Evolutionary conservation across 2,329 filamentous ascomycete genomes (phyloP), one percentile per base, ranked within the genome.

Genomic region (Endoconidiophora laricicola): DNA sequence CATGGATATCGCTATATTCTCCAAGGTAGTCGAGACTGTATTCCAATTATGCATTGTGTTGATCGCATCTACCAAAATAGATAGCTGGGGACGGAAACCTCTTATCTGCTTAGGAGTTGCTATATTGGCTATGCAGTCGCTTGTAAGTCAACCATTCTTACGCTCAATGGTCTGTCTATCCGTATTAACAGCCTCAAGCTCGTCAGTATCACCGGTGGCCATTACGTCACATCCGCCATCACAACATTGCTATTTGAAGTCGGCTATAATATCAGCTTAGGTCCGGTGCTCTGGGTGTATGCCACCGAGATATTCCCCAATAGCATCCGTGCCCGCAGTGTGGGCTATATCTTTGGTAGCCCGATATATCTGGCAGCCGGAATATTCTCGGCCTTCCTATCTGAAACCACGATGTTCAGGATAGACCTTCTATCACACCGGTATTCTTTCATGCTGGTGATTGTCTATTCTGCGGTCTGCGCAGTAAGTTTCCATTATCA

Each of bases 291-390:
- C 0, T 78, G 74, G 74, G 71, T 78, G 0, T 78, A 78, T 54
- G 71, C 71, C n/a, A 68, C 72, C 0, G 74, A 78, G 66, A 77
- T 78, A 54, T 77, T 78, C 57, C 73, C 73, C 2, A 76, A 73
- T 0, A 63, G 71, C 4, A 65, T 74, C n/a, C 70, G 74, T 9
- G 73, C 74, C 2, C 67, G 70, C 0, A 74, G 73, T 2, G 66
- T 78, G 47, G 29, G 29, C 29, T 33, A 33, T 12, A 33, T 12
- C 29, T 33, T 33, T 12, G 29, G 29, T 12, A 12, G 29, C 29
- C 29, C 29, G 12, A 33, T 33, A 10, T 33, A 10, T 2, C 29
- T 33, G 9, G 29, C 9, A 33, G 29, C 29, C 12, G 29, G 29
- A 33, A 33, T 33, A 33, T 33, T 33, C 29, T 33, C 29, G 5